Base-by-base conservation (phyloP, 495 filamentous ascomycete species). In the Mycothermus thermophilus region DNA sequence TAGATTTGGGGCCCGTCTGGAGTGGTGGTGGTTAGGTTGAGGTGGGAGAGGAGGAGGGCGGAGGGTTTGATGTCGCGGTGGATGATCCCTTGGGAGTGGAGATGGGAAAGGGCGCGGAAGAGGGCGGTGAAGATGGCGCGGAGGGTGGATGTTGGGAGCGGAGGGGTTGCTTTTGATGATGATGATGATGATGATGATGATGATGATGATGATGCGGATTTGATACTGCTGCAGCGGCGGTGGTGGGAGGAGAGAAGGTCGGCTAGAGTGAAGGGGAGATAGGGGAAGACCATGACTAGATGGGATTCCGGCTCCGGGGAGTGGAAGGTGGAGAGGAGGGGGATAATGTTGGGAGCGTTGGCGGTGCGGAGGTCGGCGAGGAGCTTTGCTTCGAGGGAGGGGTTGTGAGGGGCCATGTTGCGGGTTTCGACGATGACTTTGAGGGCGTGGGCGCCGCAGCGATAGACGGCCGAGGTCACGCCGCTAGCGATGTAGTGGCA, bases 61-160 rank as follows among this genome's bases (percentile, higher is more conserved):
- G 83, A 79, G 5, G 90, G 87, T 51, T 97, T 97, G 50, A 97
- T 66, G 49, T 97, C 90, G 19, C 90, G 76, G 55, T 97, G 90
- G 43, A 96, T 78, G 33, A 97, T 83, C 6, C 71, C 75, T 10
- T 72, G 55, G 8, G 53, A 40, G 57, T 97, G 92, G 17, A 92
- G 52, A 48, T 82, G 71, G 4, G 55, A 54, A 8, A 97, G 69
- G 5, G 75, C 92, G 11, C 55, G 54, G 57, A 95, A 85, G 38
- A 93, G 45, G 45, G 81, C 74, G 8, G 47, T 54, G 41, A 92
- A 69, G 43, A 68, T 60, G 8, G 54, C 55, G 26, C 28, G 37
- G 34, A 31, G 31, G 8, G 30, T 23, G 8, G 17, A 16, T 26
- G 12, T 9, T 16, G 37, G 28, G 17, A 36, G n/a, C 0, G 32